A percentile compares a stretch with the other conserved stretches of the same genome.
phyloP scores from a whole-genome alignment of 495 filamentous ascomycete species.

The Lepidopterella palustris region DNA sequence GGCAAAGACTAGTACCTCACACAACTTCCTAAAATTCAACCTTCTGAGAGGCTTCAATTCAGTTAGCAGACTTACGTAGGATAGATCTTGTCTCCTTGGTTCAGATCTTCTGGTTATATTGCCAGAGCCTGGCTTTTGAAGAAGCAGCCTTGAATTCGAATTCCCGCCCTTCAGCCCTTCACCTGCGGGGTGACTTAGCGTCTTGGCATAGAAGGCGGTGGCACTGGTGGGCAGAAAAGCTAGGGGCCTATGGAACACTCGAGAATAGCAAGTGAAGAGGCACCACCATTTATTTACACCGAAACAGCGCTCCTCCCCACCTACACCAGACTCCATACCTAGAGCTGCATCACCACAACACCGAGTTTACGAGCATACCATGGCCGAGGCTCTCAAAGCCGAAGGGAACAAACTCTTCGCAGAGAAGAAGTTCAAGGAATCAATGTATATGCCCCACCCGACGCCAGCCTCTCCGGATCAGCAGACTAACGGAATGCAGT shows the following conservation, averaged over 20 bases:
- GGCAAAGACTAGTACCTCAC: too few species aligned
- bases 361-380: constrained; percentile 16
- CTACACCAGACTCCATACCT: background rate
- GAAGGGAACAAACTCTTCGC: constrained; percentile 97
- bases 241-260: background rate
- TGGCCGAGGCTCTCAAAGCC: constrained; percentile 68
- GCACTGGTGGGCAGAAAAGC: background rate
- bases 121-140: too few species aligned
- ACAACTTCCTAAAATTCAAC: too few species aligned
- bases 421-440: constrained; percentile 91
- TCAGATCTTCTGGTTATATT: too few species aligned
- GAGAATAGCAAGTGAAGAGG: constrained; percentile 21
- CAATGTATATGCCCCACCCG: constrained; percentile 61
- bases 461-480: background rate
- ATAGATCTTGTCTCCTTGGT: too few species aligned
- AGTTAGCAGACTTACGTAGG: too few species aligned
- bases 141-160: background rate
- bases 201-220: background rate
- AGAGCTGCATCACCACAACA: background rate
- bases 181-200: background rate
- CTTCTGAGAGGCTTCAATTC: too few species aligned
- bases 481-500: constrained; percentile 41
- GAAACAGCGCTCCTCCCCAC: constrained; percentile 8
- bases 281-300: constrained; percentile 18
- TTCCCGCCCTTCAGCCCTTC: background rate